Percentiles rank a stretch among this genome's conserved stretches.
Evolutionary conservation across 768 basidiomycete genomes (phyloP).

Genomic region (Baorangia bicolor): DNA sequence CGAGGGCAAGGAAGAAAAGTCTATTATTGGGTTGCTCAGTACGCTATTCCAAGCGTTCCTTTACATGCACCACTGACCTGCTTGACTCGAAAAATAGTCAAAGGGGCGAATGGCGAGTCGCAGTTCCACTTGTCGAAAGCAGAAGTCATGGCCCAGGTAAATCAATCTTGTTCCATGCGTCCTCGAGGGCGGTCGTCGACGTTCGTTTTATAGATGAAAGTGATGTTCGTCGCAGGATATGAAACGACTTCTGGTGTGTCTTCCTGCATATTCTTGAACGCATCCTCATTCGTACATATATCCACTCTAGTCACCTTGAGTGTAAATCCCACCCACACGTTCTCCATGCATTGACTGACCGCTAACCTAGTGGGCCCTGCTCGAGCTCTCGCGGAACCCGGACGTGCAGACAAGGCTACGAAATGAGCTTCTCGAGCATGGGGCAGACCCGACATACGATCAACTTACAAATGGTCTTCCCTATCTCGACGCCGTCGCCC

Average conservation of each 20-base stretch:
- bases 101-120: slow-evolving; percentile 29
- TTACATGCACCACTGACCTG: background rate
- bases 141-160: slow-evolving; percentile 31
- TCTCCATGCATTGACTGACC: background rate
- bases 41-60: slow-evolving; percentile 17
- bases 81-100: slow-evolving; percentile 28
- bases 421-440: slow-evolving; percentile 44
- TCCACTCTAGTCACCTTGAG: slow-evolving; percentile 14
- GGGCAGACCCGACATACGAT: slow-evolving; percentile 51
- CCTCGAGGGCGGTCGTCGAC: slow-evolving; percentile 10
- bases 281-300: background rate
- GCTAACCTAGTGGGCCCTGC: slow-evolving; percentile 48
- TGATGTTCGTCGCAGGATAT: slow-evolving; percentile 13
- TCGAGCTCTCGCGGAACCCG: background rate
- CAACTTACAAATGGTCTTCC: slow-evolving; percentile 48
- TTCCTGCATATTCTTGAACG: background rate
- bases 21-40: slow-evolving; percentile 28
- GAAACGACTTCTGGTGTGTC: slow-evolving; percentile 13
- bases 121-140: slow-evolving; percentile 25
- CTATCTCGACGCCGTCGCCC: slow-evolving; percentile 51
- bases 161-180: background rate
- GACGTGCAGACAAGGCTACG: slow-evolving; percentile 41
- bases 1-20: slow-evolving; percentile 22
- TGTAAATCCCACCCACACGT: background rate
- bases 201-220: slow-evolving; percentile 18